Conservation (phyloP, 192 early-diverging fungal genomes). For the Linnemannia hyalina region DNA sequence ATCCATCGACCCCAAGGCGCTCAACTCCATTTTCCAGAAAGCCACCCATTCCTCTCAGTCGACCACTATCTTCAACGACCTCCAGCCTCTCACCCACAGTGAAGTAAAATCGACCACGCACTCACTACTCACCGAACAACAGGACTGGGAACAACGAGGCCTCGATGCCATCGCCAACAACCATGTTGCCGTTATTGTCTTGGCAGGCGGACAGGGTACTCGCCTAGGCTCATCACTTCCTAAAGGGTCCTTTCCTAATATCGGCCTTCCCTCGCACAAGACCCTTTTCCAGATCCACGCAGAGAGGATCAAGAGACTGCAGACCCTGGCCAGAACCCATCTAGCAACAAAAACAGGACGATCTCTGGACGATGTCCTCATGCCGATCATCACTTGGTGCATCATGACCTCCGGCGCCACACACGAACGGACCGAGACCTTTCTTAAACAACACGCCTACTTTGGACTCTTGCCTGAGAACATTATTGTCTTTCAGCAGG, state of each 20-base stretch:
- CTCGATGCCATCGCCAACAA: conserved; percentile 80
- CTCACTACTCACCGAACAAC: conserved; percentile 56
- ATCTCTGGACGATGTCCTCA: not conserved
- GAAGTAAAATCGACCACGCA: conserved; percentile 68
- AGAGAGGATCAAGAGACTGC: conserved; percentile 86
- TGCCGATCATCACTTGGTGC: conserved; percentile 87
- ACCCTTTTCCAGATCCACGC: conserved; percentile 93
- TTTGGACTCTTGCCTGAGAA: conserved; percentile 84
- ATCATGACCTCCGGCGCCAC: conserved; percentile 97
- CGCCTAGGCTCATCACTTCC: conserved; percentile 81
- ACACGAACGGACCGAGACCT: conserved; percentile 71
- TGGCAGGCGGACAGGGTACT: conserved; percentile 91
- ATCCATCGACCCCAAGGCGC: conserved; percentile 77
- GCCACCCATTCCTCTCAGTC: conserved; percentile 61
- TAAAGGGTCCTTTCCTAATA: conserved; percentile 91
- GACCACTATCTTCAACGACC: conserved; percentile 39
- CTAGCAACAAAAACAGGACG: not conserved
- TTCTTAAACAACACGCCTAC: conserved; percentile 79
- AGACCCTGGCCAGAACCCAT: conserved; percentile 67
- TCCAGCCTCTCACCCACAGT: conserved; percentile 76
- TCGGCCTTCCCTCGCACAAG: conserved; percentile 88
- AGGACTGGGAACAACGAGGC: conserved; percentile 75
- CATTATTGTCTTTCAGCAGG: conserved; percentile 92
- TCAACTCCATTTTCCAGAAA: conserved; percentile 79
- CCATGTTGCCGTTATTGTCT: conserved; percentile 91